These are phyloP conservation scores for Ceratocystis cubensis DNA, from an alignment of 2,329 filamentous ascomycete genomes.

Conservation along the genomic window DNA sequence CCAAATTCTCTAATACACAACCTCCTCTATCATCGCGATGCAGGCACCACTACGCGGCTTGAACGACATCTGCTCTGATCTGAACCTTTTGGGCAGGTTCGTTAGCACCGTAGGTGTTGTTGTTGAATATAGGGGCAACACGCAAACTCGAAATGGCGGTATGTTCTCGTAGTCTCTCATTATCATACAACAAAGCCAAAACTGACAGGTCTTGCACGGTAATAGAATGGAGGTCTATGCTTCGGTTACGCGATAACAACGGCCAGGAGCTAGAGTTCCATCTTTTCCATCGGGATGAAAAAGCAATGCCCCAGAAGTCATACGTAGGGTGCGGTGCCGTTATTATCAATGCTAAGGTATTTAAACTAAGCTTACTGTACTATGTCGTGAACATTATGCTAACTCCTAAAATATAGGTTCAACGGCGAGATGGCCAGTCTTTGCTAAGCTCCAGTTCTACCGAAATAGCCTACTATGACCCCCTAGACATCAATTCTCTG, in stretches of 20 bases:
- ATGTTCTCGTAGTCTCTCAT: background rate
- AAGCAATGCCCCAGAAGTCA: background rate
- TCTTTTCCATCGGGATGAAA: background rate
- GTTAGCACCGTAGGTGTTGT: background rate
- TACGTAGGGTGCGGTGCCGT: background rate
- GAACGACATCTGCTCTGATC: background rate
- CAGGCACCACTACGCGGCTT: background rate
- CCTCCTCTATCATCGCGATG: background rate
- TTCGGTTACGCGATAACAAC: background rate
- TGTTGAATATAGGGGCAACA: background rate
- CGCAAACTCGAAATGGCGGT: background rate
- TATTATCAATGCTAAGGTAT: slow-evolving; percentile 4
- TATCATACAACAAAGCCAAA: background rate
- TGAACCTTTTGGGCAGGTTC: background rate
- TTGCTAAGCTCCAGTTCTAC: background rate
- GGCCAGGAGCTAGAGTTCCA: background rate
- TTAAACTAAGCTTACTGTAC: background rate
- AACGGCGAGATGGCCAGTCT: background rate
- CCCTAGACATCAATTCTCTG: background rate
- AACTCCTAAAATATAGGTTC: background rate
- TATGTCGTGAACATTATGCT: background rate
- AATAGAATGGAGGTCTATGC: background rate
- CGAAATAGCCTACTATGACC: background rate
- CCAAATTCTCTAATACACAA: background rate
- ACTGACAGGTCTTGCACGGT: background rate